These are phyloP conservation scores for Ziziphus jujuba DNA, from an alignment of 306 rosid genomes.

Conservation along the genomic window DNA sequence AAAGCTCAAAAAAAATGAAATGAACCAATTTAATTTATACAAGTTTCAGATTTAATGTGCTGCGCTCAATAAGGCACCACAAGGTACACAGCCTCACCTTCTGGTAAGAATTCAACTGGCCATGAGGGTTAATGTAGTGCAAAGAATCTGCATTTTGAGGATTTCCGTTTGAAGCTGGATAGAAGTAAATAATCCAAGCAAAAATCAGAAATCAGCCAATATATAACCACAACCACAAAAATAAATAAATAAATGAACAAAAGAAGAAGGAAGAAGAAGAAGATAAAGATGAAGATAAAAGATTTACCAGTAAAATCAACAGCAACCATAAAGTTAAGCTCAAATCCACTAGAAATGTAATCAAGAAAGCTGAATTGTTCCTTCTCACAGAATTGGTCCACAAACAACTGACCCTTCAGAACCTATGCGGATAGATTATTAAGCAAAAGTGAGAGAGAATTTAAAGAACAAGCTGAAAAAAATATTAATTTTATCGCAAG, in stretches of 20 bases:
- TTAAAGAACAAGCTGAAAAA: slow-evolving; percentile 4
- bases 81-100: slow-evolving; percentile 55
- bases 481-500: slow-evolving; percentile 1
- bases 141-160: slow-evolving; percentile 57
- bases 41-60: too few species aligned
- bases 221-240: not conserved
- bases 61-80: not conserved
- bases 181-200: slow-evolving; percentile 19
- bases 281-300: too few species aligned
- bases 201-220: not conserved
- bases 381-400: slow-evolving; percentile 66
- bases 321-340: slow-evolving; percentile 92
- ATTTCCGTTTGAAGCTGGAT: slow-evolving; percentile 81
- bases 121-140: slow-evolving; percentile 60
- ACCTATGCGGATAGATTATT: slow-evolving; percentile 13
- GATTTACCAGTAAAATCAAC: slow-evolving; percentile 83
- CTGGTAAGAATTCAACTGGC: slow-evolving; percentile 75
- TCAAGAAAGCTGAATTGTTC: slow-evolving; percentile 76
- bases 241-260: too few species aligned
- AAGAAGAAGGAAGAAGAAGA: too few species aligned
- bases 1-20: too few species aligned
- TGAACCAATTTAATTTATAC: too few species aligned
- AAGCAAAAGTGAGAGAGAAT: slow-evolving; percentile 4
- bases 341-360: slow-evolving; percentile 83
- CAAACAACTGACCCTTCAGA: slow-evolving; percentile 76